Percentiles rank a stretch among this genome's conserved stretches.
Conservation (phyloP, 2,329 filamentous ascomycete species). For the Fusarium albosuccineum region DNA sequence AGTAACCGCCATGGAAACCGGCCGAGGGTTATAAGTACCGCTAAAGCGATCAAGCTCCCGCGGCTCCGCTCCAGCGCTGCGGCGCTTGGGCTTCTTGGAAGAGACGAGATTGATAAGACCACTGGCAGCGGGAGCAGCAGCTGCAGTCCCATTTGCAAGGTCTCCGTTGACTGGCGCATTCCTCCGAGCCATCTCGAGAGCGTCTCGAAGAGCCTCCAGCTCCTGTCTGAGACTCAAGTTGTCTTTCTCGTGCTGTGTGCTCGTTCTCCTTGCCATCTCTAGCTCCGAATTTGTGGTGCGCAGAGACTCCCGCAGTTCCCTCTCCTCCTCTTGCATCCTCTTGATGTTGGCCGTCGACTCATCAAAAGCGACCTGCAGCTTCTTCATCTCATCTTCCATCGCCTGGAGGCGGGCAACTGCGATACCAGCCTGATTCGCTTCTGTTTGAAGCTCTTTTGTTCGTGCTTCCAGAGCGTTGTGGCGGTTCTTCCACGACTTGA, state of each 20-base stretch:
- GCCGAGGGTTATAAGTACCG: slow-evolving; percentile 91
- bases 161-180: slow-evolving; percentile 80
- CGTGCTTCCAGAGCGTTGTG: slow-evolving; percentile 91
- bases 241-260: slow-evolving; percentile 83
- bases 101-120: slow-evolving; percentile 97
- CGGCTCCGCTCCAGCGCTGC: slow-evolving; percentile 89
- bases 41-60: slow-evolving; percentile 92
- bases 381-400: slow-evolving; percentile 96
- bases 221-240: slow-evolving; percentile 89
- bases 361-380: slow-evolving; percentile 87
- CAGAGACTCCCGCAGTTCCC: slow-evolving; percentile 84
- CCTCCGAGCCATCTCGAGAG: slow-evolving; percentile 88
- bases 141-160: slow-evolving; percentile 53
- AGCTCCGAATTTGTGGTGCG: slow-evolving; percentile 84
- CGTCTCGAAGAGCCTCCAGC: slow-evolving; percentile 89
- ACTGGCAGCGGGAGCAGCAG: slow-evolving; percentile 68
- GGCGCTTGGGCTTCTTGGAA: slow-evolving; percentile 95
- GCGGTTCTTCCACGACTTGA: slow-evolving; percentile 95
- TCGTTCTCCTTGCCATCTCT: slow-evolving; percentile 81
- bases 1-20: slow-evolving; percentile 93
- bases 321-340: slow-evolving; percentile 94
- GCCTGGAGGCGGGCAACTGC: slow-evolving; percentile 89
- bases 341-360: slow-evolving; percentile 93
- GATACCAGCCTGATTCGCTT: slow-evolving; percentile 98
- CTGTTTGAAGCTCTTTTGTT: slow-evolving; percentile 93